phyloP scores from a whole-genome alignment of 257 asterid genomes.

The Cordia subcordata region DNA sequence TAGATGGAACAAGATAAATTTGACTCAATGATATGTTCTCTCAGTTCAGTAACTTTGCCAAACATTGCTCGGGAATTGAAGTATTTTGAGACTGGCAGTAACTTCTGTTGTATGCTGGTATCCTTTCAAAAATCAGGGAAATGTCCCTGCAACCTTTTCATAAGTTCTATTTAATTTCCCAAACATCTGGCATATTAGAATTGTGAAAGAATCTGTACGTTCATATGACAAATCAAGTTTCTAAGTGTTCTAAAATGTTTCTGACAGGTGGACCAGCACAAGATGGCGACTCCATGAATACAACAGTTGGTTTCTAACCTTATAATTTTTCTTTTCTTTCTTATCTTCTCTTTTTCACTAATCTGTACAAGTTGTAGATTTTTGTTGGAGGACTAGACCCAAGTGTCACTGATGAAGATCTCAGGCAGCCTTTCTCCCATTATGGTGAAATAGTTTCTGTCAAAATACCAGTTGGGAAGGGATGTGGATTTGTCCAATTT shows the following conservation, averaged over 20 bases:
- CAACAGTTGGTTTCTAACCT: constrained; percentile 65
- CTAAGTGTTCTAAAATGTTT: constrained; percentile 15
- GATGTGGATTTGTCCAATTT: constrained; percentile 92
- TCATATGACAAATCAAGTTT: neutral
- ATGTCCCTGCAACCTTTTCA: too few species aligned
- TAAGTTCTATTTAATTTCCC: too few species aligned
- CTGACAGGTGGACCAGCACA: constrained; percentile 68
- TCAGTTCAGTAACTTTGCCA: too few species aligned
- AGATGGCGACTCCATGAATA: constrained; percentile 74
- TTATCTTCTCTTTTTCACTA: constrained; percentile 10
- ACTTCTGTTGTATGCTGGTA: too few species aligned
- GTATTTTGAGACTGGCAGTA: too few species aligned
- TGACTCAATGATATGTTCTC: too few species aligned
- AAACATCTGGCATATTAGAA: too few species aligned
- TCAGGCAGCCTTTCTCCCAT: constrained; percentile 73
- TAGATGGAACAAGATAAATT: too few species aligned
- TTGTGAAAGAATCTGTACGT: too few species aligned
- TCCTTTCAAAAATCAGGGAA: too few species aligned
- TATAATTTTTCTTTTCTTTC: constrained; percentile 8
- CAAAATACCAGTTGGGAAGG: constrained; percentile 85
- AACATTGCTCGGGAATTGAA: too few species aligned
- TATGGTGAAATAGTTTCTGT: constrained; percentile 80
- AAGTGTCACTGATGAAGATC: constrained; percentile 75
- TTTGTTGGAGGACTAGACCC: constrained; percentile 97
- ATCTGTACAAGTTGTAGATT: constrained; percentile 45